phyloP scores from a whole-genome alignment of 768 basidiomycete species.

The Suillus alpinus region DNA sequence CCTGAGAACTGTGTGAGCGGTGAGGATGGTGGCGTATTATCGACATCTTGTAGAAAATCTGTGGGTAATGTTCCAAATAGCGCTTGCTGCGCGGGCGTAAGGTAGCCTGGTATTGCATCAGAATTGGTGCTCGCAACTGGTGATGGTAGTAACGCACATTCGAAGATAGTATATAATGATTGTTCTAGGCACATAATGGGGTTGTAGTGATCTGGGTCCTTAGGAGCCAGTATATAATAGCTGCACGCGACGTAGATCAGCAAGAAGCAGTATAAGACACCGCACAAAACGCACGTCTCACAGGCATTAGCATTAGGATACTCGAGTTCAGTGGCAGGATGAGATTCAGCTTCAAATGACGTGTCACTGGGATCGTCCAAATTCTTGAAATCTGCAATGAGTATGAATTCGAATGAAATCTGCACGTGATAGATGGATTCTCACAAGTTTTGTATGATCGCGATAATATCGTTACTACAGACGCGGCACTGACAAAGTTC shows the following conservation, averaged over 20 bases:
- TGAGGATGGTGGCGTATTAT: conserved; percentile 30
- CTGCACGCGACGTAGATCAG: conserved; percentile 33
- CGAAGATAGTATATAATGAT: conserved; percentile 67
- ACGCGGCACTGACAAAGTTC: conserved; percentile 59
- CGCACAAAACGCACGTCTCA: conserved; percentile 51
- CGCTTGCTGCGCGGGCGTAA: conserved; percentile 61
- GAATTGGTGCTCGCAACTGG: background rate
- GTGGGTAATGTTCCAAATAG: conserved; percentile 67
- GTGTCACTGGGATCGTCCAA: conserved; percentile 58
- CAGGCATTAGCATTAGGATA: conserved; percentile 70
- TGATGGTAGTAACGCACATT: conserved; percentile 42
- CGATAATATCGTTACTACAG: conserved; percentile 58
- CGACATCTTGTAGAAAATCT: conserved; percentile 25
- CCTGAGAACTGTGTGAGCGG: conserved; percentile 25
- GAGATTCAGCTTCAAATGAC: conserved; percentile 59
- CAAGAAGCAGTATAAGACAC: background rate
- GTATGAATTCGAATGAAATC: conserved; percentile 13
- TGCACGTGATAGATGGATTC: conserved; percentile 22
- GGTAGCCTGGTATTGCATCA: conserved; percentile 48
- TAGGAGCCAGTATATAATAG: conserved; percentile 75
- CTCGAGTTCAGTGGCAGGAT: conserved; percentile 71
- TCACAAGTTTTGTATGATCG: conserved; percentile 70
- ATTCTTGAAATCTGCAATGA: conserved; percentile 63
- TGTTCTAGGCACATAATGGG: conserved; percentile 79
- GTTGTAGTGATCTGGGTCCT: conserved; percentile 84